Conservation (phyloP, 768 basidiomycete species). For the Termitomyces sp. region DNA sequence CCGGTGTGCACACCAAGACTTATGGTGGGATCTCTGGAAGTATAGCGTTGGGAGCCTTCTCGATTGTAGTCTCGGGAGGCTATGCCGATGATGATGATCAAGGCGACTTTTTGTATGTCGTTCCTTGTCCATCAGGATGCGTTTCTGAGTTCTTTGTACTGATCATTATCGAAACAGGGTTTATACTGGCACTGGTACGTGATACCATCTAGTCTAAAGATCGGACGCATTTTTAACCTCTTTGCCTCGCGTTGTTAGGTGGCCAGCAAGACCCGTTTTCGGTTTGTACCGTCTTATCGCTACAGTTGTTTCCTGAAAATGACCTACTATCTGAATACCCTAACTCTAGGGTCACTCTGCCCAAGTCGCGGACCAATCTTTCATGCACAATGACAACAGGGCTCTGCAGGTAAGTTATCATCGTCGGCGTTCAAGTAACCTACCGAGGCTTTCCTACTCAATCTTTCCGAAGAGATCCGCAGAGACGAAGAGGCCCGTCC, state of each 20-base stretch:
- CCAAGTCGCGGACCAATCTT: conserved; percentile 31
- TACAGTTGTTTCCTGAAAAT: not conserved
- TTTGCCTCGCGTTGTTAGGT: conserved; percentile 6
- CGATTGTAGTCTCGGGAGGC: conserved; percentile 35
- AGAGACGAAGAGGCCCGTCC: conserved; percentile 30
- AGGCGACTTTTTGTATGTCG: conserved; percentile 32
- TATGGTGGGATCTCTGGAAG: conserved; percentile 35
- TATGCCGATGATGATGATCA: conserved; percentile 40
- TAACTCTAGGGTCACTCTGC: conserved; percentile 18
- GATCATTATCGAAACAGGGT: conserved; percentile 17
- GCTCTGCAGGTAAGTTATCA: conserved; percentile 24
- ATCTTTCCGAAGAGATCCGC: conserved; percentile 23
- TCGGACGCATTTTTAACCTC: not conserved
- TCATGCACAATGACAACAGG: conserved; percentile 30
- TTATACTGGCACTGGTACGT: conserved; percentile 39
- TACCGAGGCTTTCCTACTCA: not conserved
- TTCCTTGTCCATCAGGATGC: not conserved
- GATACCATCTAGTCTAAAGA: not conserved
- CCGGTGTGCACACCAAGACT: conserved; percentile 23
- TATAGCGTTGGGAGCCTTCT: conserved; percentile 30
- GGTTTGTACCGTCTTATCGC: conserved; percentile 6
- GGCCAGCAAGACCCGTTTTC: conserved; percentile 17
- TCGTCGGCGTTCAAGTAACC: not conserved
- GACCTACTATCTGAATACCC: not conserved
- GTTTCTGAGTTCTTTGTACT: not conserved